Percentiles rank a stretch among this genome's conserved stretches.
phyloP scores from a whole-genome alignment of 2,329 filamentous ascomycete genomes.

The Penicillium sp. region DNA sequence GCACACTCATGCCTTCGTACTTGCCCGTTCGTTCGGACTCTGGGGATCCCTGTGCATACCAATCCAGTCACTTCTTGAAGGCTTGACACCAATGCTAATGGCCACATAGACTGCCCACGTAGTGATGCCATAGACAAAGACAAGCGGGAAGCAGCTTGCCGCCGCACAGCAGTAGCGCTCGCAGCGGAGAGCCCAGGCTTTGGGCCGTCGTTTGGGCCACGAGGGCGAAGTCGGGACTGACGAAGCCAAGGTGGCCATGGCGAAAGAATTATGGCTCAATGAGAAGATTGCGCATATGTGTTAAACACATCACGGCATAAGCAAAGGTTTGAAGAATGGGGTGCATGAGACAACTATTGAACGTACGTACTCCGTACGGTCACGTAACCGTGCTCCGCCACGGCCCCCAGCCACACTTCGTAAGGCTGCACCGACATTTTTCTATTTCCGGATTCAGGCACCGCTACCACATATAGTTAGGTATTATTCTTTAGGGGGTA shows the following conservation, averaged over 20 bases:
- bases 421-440: not conserved
- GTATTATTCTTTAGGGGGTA: no score
- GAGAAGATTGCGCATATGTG: conserved; percentile 14
- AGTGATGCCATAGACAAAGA: conserved; percentile 86
- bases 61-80: conserved; percentile 51
- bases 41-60: conserved; percentile 28
- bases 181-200: conserved; percentile 51
- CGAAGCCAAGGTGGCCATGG: conserved; percentile 42
- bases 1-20: not conserved
- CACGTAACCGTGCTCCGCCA: conserved; percentile 5
- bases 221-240: conserved; percentile 43
- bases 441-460: not conserved
- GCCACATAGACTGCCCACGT: conserved; percentile 93
- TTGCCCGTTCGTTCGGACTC: not conserved
- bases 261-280: conserved; percentile 13
- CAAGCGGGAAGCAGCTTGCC: conserved; percentile 80
- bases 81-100: conserved; percentile 66
- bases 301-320: conserved; percentile 6
- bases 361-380: conserved; percentile 2
- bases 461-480: not conserved
- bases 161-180: conserved; percentile 83
- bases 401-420: conserved; percentile 4
- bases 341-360: not conserved
- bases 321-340: conserved; percentile 1
- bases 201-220: conserved; percentile 43